Percentiles rank a stretch among this genome's conserved stretches.
These are phyloP conservation scores for Apophysomyces variabilis DNA, from an alignment of 371 early-diverging fungal species.

Conservation along the genomic window DNA sequence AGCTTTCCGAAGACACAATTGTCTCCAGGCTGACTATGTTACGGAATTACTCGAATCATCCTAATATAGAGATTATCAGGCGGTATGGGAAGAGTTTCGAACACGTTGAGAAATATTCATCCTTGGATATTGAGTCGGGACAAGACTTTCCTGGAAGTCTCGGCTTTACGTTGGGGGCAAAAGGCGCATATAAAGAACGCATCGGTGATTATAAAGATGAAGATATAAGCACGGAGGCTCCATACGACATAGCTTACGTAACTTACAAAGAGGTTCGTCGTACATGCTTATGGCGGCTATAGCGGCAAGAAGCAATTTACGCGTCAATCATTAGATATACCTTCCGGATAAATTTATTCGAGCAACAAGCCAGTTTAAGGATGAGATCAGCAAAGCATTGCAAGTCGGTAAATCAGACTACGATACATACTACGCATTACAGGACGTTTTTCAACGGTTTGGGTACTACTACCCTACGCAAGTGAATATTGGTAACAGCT, in stretches of 20 bases:
- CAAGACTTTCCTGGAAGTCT: not conserved
- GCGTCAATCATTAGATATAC: not conserved
- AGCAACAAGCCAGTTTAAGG: not conserved
- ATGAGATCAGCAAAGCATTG: not conserved
- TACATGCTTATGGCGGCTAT: not conserved
- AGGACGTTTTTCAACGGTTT: not conserved
- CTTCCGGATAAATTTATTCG: not conserved
- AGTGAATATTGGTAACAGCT: no score
- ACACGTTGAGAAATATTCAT: not conserved
- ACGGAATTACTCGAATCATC: not conserved
- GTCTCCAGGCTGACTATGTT: not conserved
- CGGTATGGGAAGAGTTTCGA: not conserved
- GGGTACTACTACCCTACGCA: not conserved
- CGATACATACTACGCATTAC: not conserved
- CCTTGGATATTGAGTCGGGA: not conserved
- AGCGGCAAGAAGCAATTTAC: no score
- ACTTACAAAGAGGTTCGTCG: not conserved
- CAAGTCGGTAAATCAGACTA: not conserved
- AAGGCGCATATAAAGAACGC: not conserved
- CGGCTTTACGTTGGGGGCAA: not conserved
- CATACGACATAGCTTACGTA: not conserved
- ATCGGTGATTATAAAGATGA: no score
- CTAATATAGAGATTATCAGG: not conserved
- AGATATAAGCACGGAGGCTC: no score
- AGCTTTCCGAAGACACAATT: not conserved